These are phyloP conservation scores for Helicosporidium sp. DNA, from an alignment of 139 green algal species.

Conservation along the genomic window DNA sequence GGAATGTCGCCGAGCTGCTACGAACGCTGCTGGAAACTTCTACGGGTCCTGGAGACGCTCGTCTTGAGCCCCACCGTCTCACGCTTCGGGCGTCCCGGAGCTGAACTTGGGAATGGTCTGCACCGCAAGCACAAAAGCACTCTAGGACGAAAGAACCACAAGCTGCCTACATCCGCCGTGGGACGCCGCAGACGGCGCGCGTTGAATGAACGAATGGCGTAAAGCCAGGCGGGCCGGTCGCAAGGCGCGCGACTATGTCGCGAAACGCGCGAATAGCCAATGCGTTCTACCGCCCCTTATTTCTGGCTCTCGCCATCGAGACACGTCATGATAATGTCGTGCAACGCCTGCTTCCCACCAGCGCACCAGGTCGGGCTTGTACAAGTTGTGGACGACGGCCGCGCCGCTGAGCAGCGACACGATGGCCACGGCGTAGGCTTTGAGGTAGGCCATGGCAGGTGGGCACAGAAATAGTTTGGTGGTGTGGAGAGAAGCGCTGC, in stretches of 20 bases:
- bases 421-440: conserved; percentile 53
- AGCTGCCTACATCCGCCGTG: no score
- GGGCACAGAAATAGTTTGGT: no score
- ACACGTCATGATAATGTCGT: neutral
- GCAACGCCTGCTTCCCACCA: neutral
- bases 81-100: neutral
- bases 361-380: conserved; percentile 58
- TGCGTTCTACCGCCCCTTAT: no score
- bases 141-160: no score
- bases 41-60: no score
- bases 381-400: conserved; percentile 55
- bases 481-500: no score
- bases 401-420: conserved; percentile 53
- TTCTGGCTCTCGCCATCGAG: neutral
- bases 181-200: neutral
- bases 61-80: neutral
- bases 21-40: no score
- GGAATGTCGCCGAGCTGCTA: no score
- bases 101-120: neutral
- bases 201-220: neutral
- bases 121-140: neutral
- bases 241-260: no score
- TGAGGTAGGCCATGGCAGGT: conserved; percentile 10
- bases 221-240: no score
- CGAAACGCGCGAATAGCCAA: no score